Evolutionary conservation across 257 asterid genomes (phyloP), one percentile per base, ranked within the genome.

Genomic region (Ophiorrhiza pumila): DNA sequence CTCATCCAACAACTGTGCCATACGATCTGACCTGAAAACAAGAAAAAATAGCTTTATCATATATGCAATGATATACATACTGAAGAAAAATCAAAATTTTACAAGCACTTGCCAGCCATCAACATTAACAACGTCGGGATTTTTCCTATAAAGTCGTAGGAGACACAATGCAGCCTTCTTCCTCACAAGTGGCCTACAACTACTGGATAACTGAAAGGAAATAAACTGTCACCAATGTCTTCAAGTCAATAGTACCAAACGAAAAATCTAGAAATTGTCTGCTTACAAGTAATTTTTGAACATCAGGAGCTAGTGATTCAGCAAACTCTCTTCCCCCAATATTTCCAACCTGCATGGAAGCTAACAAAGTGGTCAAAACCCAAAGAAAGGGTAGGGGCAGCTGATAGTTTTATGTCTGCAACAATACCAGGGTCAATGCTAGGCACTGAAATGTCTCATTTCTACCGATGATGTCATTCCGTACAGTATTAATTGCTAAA

Each of bases 251-350:
- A 65, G 29, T 79, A 67, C 29, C 56, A 57, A 58, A 75, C 67
- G 65, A 59, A 68, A 41, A 68, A 61, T 68, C 79, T 80, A 70
- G 71, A 84, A 70, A 64, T 66, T 65, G 63, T 74, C 67, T 47
- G 73, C 98, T 88, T 88, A 95, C 99, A 78, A 95, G 97, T 82
- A 95, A 80, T 86, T 90, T 95, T 83, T 95, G 99, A 79, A 95
- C 99, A 92, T 95, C 99, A 71, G 99, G 99, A 72, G 99, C 97
- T 80, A 95, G 83, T 62, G 99, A 92, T 80, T 95, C 99, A 53
- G 99, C 97, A 83, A 95, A 95, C 57, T 95, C 99, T 72, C 98
- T 86, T 70, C 99, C 99, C 69, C 99, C 99, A 78, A 95, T 95
- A 83, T 95, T 95, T 75, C 99, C 99, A 59, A 95, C 98, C 99